These are phyloP conservation scores for Phaeodactylum tricornutum DNA, from an alignment of 108 stramenopile genomes.

Conservation along the genomic window DNA sequence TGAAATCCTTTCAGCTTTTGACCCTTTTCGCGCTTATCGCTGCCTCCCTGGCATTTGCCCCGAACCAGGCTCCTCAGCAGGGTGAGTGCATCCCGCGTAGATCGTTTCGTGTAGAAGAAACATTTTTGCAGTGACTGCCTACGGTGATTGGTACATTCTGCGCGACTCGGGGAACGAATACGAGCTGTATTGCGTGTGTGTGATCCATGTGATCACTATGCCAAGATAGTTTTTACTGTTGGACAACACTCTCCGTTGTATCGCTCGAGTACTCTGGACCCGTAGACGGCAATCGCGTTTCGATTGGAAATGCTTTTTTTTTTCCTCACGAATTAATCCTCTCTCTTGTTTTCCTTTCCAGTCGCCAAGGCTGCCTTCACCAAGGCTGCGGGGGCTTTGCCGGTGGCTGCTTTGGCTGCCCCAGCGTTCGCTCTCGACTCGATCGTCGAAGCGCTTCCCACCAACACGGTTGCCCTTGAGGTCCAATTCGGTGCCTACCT, in stretches of 20 bases:
- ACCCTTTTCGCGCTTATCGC: slow-evolving; percentile 67
- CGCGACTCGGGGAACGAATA: too few relatives aligned
- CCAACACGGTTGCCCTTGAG: slow-evolving; percentile 74
- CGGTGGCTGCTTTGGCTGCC: slow-evolving; percentile 51
- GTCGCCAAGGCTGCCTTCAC: slow-evolving; percentile 48
- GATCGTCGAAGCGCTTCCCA: slow-evolving; percentile 66
- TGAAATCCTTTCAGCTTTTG: slow-evolving; percentile 80
- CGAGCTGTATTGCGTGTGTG: too few relatives aligned
- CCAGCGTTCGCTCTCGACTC: slow-evolving; percentile 83
- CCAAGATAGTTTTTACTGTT: too few relatives aligned
- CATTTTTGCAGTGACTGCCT: too few relatives aligned
- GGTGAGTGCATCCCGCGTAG: slow-evolving; percentile 56
- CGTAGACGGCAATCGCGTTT: too few relatives aligned
- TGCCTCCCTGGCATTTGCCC: slow-evolving; percentile 74
- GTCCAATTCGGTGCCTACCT: slow-evolving; percentile 91
- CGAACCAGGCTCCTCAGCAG: slow-evolving; percentile 52
- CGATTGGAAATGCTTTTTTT: too few relatives aligned
- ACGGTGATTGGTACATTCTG: too few relatives aligned
- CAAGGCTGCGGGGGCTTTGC: slow-evolving; percentile 57
- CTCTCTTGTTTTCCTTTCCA: slow-evolving; percentile 14
- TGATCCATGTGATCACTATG: too few relatives aligned
- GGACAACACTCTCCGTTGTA: too few relatives aligned
- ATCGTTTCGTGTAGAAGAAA: too few relatives aligned
- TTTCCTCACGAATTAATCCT: too few relatives aligned
- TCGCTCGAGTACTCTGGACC: too few relatives aligned